Percentiles rank a stretch among this genome's conserved stretches.
phyloP scores from a whole-genome alignment of 768 basidiomycete genomes.

The Lepiota brunneoincarnata region DNA sequence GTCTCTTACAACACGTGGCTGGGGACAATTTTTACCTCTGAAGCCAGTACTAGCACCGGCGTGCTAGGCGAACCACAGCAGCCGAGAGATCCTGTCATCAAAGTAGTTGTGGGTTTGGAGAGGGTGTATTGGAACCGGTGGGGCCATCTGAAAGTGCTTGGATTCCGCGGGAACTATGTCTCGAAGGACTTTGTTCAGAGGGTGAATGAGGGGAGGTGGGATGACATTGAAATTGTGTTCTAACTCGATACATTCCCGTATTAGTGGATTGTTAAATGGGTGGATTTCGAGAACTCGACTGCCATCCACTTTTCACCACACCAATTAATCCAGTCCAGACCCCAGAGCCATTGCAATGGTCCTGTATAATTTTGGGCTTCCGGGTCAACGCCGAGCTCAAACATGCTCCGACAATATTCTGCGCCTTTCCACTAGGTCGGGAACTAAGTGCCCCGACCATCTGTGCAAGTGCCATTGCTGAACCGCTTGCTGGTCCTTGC shows the following conservation, averaged over 20 bases:
- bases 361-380: too few species aligned
- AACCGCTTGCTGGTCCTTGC: too few species aligned
- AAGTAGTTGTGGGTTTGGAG: conserved; percentile 36
- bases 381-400: too few species aligned
- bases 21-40: conserved; percentile 5
- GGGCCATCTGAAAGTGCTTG: conserved; percentile 51
- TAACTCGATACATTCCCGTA: conserved; percentile 14
- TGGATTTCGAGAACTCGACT: too few species aligned
- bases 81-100: conserved; percentile 18
- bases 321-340: too few species aligned
- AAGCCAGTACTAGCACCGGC: neutral
- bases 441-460: too few species aligned
- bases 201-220: conserved; percentile 65
- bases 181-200: conserved; percentile 36
- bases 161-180: conserved; percentile 51
- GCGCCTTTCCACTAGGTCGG: too few species aligned
- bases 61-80: conserved; percentile 4
- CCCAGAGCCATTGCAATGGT: too few species aligned
- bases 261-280: too few species aligned
- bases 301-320: too few species aligned
- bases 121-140: conserved; percentile 59
- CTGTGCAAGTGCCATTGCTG: too few species aligned
- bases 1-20: conserved; percentile 64
- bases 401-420: too few species aligned
- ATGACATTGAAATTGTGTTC: conserved; percentile 52